Percentiles rank a stretch among this genome's conserved stretches.
These are phyloP conservation scores for Mycena chlorophos DNA, from an alignment of 768 basidiomycete genomes.

Conservation along the genomic window DNA sequence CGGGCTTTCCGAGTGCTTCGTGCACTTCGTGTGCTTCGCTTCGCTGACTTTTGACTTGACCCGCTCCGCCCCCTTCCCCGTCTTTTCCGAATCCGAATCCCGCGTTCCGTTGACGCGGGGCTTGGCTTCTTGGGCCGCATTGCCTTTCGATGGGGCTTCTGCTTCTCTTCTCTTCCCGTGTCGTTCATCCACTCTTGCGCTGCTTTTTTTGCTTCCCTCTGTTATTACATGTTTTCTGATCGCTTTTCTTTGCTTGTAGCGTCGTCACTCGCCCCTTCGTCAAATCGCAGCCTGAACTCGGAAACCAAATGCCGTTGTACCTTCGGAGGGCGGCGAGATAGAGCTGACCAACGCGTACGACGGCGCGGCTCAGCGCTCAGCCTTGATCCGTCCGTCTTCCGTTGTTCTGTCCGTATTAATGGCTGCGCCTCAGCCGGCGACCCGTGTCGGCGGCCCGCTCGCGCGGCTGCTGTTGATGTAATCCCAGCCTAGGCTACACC, in stretches of 20 bases:
- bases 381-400: too few species aligned
- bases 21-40: neutral
- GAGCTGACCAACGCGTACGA: too few species aligned
- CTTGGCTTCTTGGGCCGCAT: neutral
- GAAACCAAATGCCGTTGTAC: constrained; percentile 63
- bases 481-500: too few species aligned
- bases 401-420: too few species aligned
- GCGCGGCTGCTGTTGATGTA: too few species aligned
- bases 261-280: constrained; percentile 60
- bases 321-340: constrained; percentile 44
- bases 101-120: neutral
- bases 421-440: too few species aligned
- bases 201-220: constrained; percentile 8
- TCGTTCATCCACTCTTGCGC: constrained; percentile 5
- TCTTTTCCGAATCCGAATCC: neutral
- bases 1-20: too few species aligned
- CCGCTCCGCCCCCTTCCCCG: neutral
- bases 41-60: neutral
- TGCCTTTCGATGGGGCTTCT: constrained; percentile 7
- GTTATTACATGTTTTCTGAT: neutral
- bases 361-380: too few species aligned
- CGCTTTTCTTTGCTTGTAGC: constrained; percentile 30
- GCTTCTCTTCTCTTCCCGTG: constrained; percentile 13
- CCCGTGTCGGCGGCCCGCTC: too few species aligned
- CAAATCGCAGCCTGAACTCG: constrained; percentile 50